Evolutionary conservation across 257 asterid species (phyloP), one percentile per base, ranked within the genome.

Genomic region (Solanum raphanifolium): DNA sequence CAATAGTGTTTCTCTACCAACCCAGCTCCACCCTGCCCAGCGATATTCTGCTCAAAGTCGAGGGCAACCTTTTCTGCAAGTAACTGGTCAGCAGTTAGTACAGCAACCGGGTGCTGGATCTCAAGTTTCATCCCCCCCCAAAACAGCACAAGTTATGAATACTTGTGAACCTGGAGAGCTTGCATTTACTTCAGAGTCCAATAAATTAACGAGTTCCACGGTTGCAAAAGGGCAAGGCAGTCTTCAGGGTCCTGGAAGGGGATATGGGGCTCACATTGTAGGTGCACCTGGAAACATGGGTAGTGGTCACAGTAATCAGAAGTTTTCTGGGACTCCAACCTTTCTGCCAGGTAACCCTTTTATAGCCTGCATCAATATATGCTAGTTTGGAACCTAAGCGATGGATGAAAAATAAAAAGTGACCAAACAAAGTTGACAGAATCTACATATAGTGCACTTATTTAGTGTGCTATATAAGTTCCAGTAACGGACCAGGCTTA

Each of bases 251-350:
- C 79, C 92, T 71, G 98, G 96, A 87, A 94, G 92, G 88, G 98
- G 95, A 65, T 89, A 94, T 87, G 99, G 98, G 78, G 91, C 97
- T 86, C 98, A 93, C 89, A 91, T 92, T 55, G 92, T 92, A 92
- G 98, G 98, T 66, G 89, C 92, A 84, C 87, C 98, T 85, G 94
- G 95, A 68, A 91, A 87, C 90, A 88, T 92, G 91, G 92, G 93
- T 41, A 87, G 88, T 87, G 92, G 94, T 73, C 81, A 73, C 81
- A 73, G 46, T 71, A 98, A 97, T 90, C 98, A 92, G 88, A 97
- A 94, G 83, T 96, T 94, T 85, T 36, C 83, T 71, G 83, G 82
- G 73, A 31, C 83, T 69, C 99, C 98, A 11, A 85, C 99, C 87
- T 96, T 97, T 92, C 91, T 95, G 90, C 99, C 98, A 89, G 95